Evolutionary conservation across 1,139 yeast species (phyloP).

Genomic region (Geotrichum candidum): DNA sequence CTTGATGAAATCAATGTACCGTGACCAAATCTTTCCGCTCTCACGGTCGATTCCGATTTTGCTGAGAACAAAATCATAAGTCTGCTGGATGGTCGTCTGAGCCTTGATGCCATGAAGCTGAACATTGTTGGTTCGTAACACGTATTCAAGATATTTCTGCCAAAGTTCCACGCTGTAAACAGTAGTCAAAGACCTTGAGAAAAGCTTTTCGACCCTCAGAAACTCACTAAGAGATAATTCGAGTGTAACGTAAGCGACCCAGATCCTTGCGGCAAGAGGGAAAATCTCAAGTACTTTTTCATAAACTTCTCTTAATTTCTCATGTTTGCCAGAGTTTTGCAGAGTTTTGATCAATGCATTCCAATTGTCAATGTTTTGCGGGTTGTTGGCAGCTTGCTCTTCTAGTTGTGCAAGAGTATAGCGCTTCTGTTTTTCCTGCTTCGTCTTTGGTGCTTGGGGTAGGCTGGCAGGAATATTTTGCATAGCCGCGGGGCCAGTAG

Average conservation of each 20-base stretch:
- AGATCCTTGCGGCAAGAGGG: slow-evolving; percentile 53
- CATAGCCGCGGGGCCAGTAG: background rate
- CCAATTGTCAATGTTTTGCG: background rate
- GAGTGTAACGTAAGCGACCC: slow-evolving; percentile 68
- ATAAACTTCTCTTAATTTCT: slow-evolving; percentile 54
- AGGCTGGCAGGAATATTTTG: background rate
- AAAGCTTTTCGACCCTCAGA: slow-evolving; percentile 57
- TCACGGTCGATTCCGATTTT: slow-evolving; percentile 74
- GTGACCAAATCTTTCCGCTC: slow-evolving; percentile 73
- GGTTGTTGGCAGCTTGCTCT: background rate
- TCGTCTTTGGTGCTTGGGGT: background rate
- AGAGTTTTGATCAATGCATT: slow-evolving; percentile 15
- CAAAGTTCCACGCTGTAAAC: slow-evolving; percentile 63
- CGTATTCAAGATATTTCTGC: slow-evolving; percentile 69
- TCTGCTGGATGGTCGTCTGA: slow-evolving; percentile 66
- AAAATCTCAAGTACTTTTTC: slow-evolving; percentile 58
- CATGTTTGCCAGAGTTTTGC: slow-evolving; percentile 49
- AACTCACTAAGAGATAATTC: slow-evolving; percentile 68
- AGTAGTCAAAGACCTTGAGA: slow-evolving; percentile 54
- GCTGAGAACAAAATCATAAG: slow-evolving; percentile 77
- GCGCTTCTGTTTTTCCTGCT: background rate
- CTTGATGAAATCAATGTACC: slow-evolving; percentile 73
- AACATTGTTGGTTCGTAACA: slow-evolving; percentile 65
- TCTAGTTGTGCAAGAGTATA: background rate
- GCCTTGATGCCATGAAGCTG: slow-evolving; percentile 81